phyloP scores from a whole-genome alignment of 352 stramenopile genomes.

The Labyrinthula sp. region DNA sequence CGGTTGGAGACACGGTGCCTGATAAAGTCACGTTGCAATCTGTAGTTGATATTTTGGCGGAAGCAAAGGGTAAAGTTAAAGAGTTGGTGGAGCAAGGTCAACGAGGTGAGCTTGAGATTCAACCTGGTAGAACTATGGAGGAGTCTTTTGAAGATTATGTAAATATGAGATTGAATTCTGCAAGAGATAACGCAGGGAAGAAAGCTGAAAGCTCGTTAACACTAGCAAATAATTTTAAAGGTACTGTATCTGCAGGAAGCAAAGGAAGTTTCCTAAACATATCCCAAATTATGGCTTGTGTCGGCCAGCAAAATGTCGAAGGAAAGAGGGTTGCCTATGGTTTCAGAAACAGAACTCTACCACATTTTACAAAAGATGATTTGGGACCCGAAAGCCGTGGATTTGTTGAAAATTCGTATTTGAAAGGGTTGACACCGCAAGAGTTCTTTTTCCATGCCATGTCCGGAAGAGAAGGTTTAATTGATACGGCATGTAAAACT shows the following conservation, averaged over 20 bases:
- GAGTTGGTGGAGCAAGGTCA: conserved; percentile 88
- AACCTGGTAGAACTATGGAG: conserved; percentile 95
- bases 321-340: conserved; percentile 71
- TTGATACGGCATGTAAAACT: conserved; percentile 99
- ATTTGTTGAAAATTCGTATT: conserved; percentile 98
- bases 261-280: conserved; percentile 99
- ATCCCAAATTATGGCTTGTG: conserved; percentile 97
- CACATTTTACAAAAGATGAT: conserved; percentile 84
- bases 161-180: conserved; percentile 50
- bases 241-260: conserved; percentile 90
- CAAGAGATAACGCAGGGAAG: conserved; percentile 58
- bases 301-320: conserved; percentile 76
- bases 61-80: conserved; percentile 72
- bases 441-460: conserved; percentile 99
- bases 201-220: conserved; percentile 51
- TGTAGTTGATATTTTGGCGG: conserved; percentile 94
- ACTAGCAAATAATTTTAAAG: conserved; percentile 91
- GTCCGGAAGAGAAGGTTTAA: conserved; percentile 92
- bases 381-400: conserved; percentile 85
- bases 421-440: conserved; percentile 70
- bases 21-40: conserved; percentile 88
- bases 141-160: conserved; percentile 84
- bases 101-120: conserved; percentile 86
- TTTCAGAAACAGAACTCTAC: conserved; percentile 80
- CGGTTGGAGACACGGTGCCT: conserved; percentile 91